Conservation (phyloP, 2,329 filamentous ascomycete genomes). For the Colletotrichum incanum region DNA sequence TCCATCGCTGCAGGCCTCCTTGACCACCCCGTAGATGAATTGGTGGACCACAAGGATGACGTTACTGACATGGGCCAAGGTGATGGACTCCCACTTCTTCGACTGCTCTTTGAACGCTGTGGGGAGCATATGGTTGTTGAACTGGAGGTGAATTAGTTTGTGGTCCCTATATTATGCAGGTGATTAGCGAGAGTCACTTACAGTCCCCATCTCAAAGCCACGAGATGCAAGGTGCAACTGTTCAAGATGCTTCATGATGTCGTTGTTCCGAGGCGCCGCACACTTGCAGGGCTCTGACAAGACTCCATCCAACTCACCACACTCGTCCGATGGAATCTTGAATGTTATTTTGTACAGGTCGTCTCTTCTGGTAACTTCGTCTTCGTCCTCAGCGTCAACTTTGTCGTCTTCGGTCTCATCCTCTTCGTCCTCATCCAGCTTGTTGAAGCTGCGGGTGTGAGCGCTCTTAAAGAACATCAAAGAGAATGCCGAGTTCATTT, state of each 20-base stretch:
- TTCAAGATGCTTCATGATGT: constrained; percentile 55
- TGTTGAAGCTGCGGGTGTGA: constrained; percentile 43
- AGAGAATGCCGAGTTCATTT: constrained; percentile 57
- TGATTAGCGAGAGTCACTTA: constrained; percentile 45
- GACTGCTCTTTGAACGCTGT: constrained; percentile 69
- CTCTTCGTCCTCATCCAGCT: constrained; percentile 20
- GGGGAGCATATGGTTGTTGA: constrained; percentile 58
- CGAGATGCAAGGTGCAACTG: constrained; percentile 59
- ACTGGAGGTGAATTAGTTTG: constrained; percentile 46
- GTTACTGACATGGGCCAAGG: constrained; percentile 65
- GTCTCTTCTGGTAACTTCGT: not conserved
- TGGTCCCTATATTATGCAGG: too few relatives aligned
- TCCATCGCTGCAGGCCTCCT: constrained; percentile 59
- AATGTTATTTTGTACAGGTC: constrained; percentile 1
- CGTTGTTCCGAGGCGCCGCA: constrained; percentile 19
- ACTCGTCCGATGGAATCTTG: not conserved
- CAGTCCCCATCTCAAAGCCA: constrained; percentile 70
- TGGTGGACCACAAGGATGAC: constrained; percentile 66
- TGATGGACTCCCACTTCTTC: constrained; percentile 65
- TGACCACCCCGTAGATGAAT: constrained; percentile 64
- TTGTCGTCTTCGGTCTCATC: constrained; percentile 45
- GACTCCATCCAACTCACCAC: constrained; percentile 10
- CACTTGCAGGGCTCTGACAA: constrained; percentile 40
- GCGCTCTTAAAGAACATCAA: constrained; percentile 47
- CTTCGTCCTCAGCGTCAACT: constrained; percentile 18